These are phyloP conservation scores for Mortierella sp. DNA, from an alignment of 371 early-diverging fungal species.

Conservation along the genomic window DNA sequence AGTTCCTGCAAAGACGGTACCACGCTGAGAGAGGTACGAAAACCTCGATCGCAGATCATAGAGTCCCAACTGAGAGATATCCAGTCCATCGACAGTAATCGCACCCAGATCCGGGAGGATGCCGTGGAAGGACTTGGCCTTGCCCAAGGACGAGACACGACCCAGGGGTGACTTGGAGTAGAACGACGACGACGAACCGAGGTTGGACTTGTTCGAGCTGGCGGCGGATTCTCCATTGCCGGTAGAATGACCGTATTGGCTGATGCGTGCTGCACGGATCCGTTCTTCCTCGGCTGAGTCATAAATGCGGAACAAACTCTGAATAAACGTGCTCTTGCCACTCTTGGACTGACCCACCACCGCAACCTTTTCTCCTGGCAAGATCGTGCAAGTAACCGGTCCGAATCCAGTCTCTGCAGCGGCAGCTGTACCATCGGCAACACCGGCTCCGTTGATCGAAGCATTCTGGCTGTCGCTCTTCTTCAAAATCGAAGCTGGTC, in stretches of 20 bases:
- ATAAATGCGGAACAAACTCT: constrained; percentile 54
- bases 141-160: constrained; percentile 13
- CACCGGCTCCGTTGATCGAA: not conserved
- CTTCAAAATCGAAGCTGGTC: not conserved
- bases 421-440: not conserved
- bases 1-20: constrained; percentile 53
- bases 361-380: constrained; percentile 51
- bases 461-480: not conserved
- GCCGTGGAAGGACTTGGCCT: constrained; percentile 7
- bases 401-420: constrained; percentile 27
- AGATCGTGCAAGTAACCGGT: constrained; percentile 46
- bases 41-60: constrained; percentile 37
- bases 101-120: constrained; percentile 23
- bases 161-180: constrained; percentile 19
- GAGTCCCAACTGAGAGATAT: constrained; percentile 40
- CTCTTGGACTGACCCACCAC: constrained; percentile 51
- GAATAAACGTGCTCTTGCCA: constrained; percentile 50
- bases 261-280: constrained; percentile 25
- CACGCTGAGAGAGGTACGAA: constrained; percentile 39
- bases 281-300: constrained; percentile 48
- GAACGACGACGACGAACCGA: not conserved
- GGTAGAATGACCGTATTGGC: not conserved
- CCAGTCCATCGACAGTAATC: constrained; percentile 46
- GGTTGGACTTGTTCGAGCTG: not conserved
- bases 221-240: not conserved